Evolutionary conservation across 176 grass and related monocot genomes (phyloP).

Genomic region (Areca catechu): DNA sequence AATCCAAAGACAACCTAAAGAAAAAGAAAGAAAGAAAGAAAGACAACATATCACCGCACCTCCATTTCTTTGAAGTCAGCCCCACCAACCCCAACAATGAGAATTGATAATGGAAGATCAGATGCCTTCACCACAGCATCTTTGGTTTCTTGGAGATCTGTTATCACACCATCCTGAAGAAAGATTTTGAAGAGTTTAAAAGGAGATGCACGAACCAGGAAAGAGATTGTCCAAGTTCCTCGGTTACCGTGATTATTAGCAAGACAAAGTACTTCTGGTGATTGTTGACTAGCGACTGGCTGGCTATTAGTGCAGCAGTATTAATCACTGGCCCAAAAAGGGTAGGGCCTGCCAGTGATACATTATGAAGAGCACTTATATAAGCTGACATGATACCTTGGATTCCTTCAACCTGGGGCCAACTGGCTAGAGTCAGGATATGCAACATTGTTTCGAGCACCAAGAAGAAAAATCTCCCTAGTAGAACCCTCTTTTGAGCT

Average conservation of each 20-base stretch:
- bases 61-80: constrained; percentile 99
- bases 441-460: not conserved
- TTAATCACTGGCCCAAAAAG: constrained; percentile 84
- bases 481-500: too few species aligned
- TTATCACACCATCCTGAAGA: constrained; percentile 90
- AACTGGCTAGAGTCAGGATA: constrained; percentile 17
- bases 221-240: constrained; percentile 9
- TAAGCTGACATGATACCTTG: constrained; percentile 99
- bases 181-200: constrained; percentile 26
- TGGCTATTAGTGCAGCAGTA: constrained; percentile 69
- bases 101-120: constrained; percentile 87
- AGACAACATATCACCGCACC: constrained; percentile 27
- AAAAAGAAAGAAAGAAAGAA: not conserved
- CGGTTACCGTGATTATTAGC: constrained; percentile 71
- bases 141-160: constrained; percentile 96
- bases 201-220: not conserved
- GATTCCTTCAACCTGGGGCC: constrained; percentile 85
- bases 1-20: constrained; percentile 16
- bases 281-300: constrained; percentile 59
- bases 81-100: constrained; percentile 90
- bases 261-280: constrained; percentile 81
- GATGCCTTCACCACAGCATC: constrained; percentile 90
- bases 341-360: constrained; percentile 91
- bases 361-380: constrained; percentile 86
- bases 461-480: too few species aligned